Evolutionary conservation across 257 asterid species (phyloP).

Genomic region (Solanum lignicaule): DNA sequence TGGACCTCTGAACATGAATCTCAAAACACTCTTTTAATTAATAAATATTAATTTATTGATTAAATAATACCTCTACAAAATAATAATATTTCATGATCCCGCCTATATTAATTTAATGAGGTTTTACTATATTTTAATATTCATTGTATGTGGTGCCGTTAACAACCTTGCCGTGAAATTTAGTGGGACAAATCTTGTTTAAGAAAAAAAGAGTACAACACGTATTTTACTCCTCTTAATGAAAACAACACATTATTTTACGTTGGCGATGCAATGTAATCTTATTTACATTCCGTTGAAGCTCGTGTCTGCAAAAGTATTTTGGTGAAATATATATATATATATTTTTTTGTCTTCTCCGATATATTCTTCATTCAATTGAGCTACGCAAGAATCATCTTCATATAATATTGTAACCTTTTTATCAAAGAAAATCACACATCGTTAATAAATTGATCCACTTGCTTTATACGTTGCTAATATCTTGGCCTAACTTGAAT

Average conservation of each 20-base stretch:
- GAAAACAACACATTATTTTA: neutral
- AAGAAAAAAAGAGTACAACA: neutral
- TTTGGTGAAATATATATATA: neutral
- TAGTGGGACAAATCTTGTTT: neutral
- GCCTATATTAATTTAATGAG: too few species aligned
- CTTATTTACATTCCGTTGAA: neutral
- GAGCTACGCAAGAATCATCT: neutral
- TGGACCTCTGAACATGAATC: too few species aligned
- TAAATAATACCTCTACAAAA: too few species aligned
- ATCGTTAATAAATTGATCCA: neutral
- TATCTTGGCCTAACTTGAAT: neutral
- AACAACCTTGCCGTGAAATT: neutral
- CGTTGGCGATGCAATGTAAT: neutral
- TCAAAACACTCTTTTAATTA: too few species aligned
- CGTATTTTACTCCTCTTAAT: neutral
- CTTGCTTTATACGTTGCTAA: neutral
- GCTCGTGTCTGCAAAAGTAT: neutral
- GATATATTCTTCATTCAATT: neutral
- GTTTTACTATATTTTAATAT: too few species aligned
- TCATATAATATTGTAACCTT: neutral
- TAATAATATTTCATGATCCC: too few species aligned
- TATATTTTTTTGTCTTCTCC: neutral
- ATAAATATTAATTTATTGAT: too few species aligned
- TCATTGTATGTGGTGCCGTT: neutral
- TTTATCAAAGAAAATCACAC: neutral